Percentiles rank a stretch among this genome's conserved stretches.
Conservation (phyloP, 163 green algal genomes). For the Volvox carteri region DNA sequence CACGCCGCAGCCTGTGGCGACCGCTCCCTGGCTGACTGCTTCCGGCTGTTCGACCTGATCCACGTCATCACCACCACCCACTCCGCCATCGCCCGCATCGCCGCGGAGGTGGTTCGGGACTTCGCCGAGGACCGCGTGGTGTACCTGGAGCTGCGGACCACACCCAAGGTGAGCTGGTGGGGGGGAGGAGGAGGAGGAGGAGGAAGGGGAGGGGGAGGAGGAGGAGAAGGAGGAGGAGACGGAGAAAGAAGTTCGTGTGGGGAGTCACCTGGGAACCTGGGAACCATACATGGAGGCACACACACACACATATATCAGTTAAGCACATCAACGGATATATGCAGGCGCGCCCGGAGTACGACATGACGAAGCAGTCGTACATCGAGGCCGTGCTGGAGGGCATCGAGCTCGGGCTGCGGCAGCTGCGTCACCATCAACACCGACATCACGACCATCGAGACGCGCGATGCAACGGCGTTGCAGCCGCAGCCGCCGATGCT, state of each 20-base stretch:
- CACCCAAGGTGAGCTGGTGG: constrained; percentile 78
- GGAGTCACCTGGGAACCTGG: no score
- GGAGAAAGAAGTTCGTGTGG: no score
- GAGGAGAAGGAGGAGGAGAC: neutral
- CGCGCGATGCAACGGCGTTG: neutral
- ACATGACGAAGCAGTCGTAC: constrained; percentile 89
- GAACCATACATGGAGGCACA: no score
- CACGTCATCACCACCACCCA: constrained; percentile 84
- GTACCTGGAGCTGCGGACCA: constrained; percentile 84
- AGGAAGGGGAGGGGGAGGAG: neutral
- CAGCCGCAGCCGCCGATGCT: neutral
- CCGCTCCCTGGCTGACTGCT: constrained; percentile 77
- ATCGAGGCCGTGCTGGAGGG: constrained; percentile 82
- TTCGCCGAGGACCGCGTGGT: constrained; percentile 42
- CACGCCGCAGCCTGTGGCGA: constrained; percentile 6
- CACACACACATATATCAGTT: no score
- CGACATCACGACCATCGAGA: constrained; percentile 22
- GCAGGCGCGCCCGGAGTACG: constrained; percentile 74
- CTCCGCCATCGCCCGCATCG: constrained; percentile 78
- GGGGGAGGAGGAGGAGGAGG: neutral
- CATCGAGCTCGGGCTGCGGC: constrained; percentile 53
- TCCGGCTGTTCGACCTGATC: constrained; percentile 88
- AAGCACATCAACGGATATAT: no score
- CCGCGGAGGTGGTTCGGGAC: constrained; percentile 69
- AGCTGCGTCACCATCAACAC: neutral